Conservation (phyloP, 371 early-diverging fungal genomes). For the Haplosporangium sp. region DNA sequence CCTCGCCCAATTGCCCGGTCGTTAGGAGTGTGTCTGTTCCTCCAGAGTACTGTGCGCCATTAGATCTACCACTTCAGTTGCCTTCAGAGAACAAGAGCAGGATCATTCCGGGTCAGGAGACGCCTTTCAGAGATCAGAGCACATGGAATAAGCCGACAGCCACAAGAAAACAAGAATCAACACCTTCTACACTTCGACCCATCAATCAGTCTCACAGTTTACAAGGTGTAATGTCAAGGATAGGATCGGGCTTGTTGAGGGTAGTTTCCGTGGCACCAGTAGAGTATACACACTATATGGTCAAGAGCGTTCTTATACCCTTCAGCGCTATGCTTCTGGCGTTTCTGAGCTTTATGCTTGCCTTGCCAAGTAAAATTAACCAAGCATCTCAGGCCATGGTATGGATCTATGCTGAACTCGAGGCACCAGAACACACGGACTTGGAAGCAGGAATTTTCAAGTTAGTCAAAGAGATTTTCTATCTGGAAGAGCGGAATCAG, state of each 20-base stretch:
- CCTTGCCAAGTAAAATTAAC: conserved; percentile 20
- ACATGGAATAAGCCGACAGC: neutral
- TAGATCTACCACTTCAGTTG: conserved; percentile 21
- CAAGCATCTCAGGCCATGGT: conserved; percentile 28
- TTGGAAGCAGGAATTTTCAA: conserved; percentile 32
- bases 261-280: conserved; percentile 28
- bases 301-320: conserved; percentile 32
- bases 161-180: neutral
- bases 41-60: conserved; percentile 15
- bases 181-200: neutral
- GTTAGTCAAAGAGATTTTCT: conserved; percentile 42
- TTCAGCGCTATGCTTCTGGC: conserved; percentile 25
- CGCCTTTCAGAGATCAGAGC: neutral
- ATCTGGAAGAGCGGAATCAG: conserved; percentile 47
- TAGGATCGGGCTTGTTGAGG: conserved; percentile 10
- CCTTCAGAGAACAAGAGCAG: conserved; percentile 7
- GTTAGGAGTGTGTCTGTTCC: neutral
- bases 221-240: neutral
- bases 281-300: conserved; percentile 30
- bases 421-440: conserved; percentile 38
- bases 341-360: conserved; percentile 28
- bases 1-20: neutral
- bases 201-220: neutral
- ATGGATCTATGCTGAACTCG: conserved; percentile 53
- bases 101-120: neutral